These are phyloP conservation scores for Zanthoxylum bungeanum DNA, from an alignment of 345 rosid species.

Conservation along the genomic window DNA sequence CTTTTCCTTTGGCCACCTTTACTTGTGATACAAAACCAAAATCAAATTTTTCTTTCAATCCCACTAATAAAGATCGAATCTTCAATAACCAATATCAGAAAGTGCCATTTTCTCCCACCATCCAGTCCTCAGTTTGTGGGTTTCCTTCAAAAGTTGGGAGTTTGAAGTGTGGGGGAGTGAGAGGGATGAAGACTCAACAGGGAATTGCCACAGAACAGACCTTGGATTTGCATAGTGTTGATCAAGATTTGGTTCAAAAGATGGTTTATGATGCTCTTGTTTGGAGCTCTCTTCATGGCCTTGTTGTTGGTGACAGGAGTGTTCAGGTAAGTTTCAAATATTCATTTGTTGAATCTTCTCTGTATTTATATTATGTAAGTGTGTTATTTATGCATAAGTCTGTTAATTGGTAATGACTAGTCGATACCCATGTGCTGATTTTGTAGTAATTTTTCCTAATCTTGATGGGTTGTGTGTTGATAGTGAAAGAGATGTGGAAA, in stretches of 20 bases:
- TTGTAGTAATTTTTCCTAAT: background rate
- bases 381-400: background rate
- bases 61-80: background rate
- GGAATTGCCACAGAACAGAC: conserved; percentile 26
- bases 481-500: background rate
- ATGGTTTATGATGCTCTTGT: conserved; percentile 91
- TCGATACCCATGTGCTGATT: background rate
- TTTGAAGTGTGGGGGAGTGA: conserved; percentile 38
- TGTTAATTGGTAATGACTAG: background rate
- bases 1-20: conserved; percentile 12
- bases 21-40: conserved; percentile 19
- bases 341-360: background rate
- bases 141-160: conserved; percentile 20
- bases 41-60: conserved; percentile 25
- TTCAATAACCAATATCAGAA: background rate
- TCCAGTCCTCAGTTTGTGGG: background rate
- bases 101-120: conserved; percentile 12
- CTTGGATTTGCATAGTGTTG: conserved; percentile 46
- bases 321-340: conserved; percentile 39
- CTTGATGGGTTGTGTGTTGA: too few relatives aligned
- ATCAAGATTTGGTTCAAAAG: conserved; percentile 59
- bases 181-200: conserved; percentile 40
- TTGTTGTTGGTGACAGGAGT: conserved; percentile 81
- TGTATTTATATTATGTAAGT: background rate
- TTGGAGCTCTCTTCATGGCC: conserved; percentile 95